Base-by-base conservation (phyloP, 2,329 filamentous ascomycete genomes). In the Arthrobotrys megalospora region DNA sequence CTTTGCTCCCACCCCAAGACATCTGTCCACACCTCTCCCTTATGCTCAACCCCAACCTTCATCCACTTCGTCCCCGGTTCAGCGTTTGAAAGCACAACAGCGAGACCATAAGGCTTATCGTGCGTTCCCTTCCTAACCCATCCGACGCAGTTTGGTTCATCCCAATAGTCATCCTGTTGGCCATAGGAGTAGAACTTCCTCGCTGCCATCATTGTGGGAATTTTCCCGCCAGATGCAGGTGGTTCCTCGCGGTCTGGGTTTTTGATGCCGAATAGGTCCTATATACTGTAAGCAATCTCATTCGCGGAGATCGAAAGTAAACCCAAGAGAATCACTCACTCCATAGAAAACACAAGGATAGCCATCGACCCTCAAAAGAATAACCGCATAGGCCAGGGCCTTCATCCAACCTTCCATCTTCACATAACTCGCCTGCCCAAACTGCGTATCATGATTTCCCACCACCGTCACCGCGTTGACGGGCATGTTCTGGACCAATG, bases 261-360 rank as follows among this genome's bases (percentile, higher is more conserved):
- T 38, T 77, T 77, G 11, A 47, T 77, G 5, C 86, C 73, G 34
- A 77, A 77, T n/a, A 77, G 8, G 47, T 77, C 73, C 67, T 71
- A 45, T 21, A 45, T 1, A 0, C 14, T 19, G 12, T 36, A 12
- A 34, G 24, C 34, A n/a, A 32, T 38, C 24, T 38, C 14, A 50
- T 16, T 38, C 43, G 24, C 24, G 24, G 24, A 38, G n/a, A 34
- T 19, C 11, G 7, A 52, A 10, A 11, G 45, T 10, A 24, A 45
- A 11, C 32, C 53, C 63, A 85, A 90, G 89, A 21, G 91, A 90
- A 83, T 91, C 92, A 0, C 92, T 83, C 81, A 93, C 91, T 24
- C 91, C 90, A 82, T 90, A 93, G 83, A 93, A 93, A 41, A 92
- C 85, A 80, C 89, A 92, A 0, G 91, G 91, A 32, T 89, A 87